Conservation (phyloP, 495 filamentous ascomycete species). For the Aspergillus coremiiformis region DNA sequence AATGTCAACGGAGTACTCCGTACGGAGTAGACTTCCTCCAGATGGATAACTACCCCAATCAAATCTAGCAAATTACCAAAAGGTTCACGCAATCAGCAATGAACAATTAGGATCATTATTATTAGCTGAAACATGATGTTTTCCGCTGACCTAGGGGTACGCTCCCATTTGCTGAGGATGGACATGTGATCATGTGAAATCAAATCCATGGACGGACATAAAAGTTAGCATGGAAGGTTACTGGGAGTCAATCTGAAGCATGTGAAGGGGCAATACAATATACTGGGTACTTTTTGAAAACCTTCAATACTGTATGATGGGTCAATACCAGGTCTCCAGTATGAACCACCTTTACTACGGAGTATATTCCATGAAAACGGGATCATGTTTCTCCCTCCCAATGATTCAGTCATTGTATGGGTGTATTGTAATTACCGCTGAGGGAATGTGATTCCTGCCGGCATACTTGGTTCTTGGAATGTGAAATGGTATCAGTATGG, state of each 20-base stretch:
- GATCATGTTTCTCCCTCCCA: neutral
- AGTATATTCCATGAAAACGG: no score
- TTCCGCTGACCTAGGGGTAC: constrained; percentile 5
- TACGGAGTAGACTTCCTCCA: no score
- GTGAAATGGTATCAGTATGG: constrained; percentile 1
- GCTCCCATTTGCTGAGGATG: constrained; percentile 4
- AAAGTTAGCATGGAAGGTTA: no score
- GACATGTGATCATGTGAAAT: constrained; percentile 5
- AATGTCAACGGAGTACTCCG: no score
- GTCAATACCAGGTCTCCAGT: neutral
- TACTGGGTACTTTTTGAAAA: neutral
- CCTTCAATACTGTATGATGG: neutral
- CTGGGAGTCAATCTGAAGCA: neutral
- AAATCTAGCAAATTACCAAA: neutral
- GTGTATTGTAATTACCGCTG: neutral
- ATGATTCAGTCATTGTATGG: neutral
- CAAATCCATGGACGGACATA: no score
- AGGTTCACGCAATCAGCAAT: neutral
- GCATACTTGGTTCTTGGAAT: neutral
- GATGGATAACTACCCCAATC: no score
- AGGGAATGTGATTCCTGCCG: neutral
- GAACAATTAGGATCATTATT: neutral
- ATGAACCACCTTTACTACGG: constrained; percentile 9
- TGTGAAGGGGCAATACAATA: no score
- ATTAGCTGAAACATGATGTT: constrained; percentile 6